Percentiles rank a stretch among this genome's conserved stretches.
phyloP scores from a whole-genome alignment of 164 flowering plant species.

The Tinospora cordifolia region DNA sequence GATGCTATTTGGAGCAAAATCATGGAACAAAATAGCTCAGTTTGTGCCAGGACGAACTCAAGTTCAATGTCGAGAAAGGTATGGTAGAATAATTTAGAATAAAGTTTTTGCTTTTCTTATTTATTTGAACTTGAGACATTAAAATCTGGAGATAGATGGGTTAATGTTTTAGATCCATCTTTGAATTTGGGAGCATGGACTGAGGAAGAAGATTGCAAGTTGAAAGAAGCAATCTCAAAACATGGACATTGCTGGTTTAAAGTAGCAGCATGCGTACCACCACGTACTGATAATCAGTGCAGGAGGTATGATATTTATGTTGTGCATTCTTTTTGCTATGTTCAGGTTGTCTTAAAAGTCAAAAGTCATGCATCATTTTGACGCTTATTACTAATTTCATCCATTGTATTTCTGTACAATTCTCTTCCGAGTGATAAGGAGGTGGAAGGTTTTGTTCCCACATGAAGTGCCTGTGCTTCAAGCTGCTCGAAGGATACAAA shows the following conservation, averaged over 20 bases:
- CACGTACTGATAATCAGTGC: slow-evolving; percentile 83
- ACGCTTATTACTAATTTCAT: not conserved
- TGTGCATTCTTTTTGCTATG: not conserved
- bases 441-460: slow-evolving; percentile 79
- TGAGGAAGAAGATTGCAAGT: slow-evolving; percentile 60
- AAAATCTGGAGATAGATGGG: slow-evolving; percentile 54
- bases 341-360: not conserved
- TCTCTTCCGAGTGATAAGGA: slow-evolving; percentile 36
- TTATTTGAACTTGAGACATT: slow-evolving; percentile 13
- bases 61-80: slow-evolving; percentile 95
- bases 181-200: slow-evolving; percentile 63
- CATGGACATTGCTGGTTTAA: slow-evolving; percentile 80
- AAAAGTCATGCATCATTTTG: not conserved
- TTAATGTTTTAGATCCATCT: slow-evolving; percentile 73
- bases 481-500: slow-evolving; percentile 54
- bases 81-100: slow-evolving; percentile 9
- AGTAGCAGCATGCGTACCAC: slow-evolving; percentile 61
- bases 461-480: slow-evolving; percentile 57
- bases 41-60: slow-evolving; percentile 83
- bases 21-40: slow-evolving; percentile 68
- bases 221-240: slow-evolving; percentile 49
- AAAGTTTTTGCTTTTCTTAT: slow-evolving; percentile 3
- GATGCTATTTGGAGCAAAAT: slow-evolving; percentile 64
- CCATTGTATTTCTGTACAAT: not conserved
- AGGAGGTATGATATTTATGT: slow-evolving; percentile 40